phyloP scores from a whole-genome alignment of 2,329 filamentous ascomycete species.

The Talaromyces funiculosus region DNA sequence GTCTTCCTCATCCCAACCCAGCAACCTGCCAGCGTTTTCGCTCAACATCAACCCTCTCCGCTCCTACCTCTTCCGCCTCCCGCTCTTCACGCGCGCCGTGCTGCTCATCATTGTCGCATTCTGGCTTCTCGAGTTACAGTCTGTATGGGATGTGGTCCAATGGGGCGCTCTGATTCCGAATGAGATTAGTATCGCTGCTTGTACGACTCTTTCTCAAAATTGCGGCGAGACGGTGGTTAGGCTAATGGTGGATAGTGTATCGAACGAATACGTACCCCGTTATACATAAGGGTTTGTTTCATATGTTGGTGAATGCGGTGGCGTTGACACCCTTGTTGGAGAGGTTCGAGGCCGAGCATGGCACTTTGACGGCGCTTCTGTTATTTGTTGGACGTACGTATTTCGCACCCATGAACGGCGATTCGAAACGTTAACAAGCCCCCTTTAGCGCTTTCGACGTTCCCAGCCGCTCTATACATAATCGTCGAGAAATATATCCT shows the following conservation, averaged over 20 bases:
- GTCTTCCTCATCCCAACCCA: constrained; percentile 22
- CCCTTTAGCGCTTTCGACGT: constrained; percentile 63
- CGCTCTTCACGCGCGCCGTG: constrained; percentile 73
- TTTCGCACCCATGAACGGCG: neutral
- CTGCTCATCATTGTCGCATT: constrained; percentile 61
- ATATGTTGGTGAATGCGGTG: constrained; percentile 71
- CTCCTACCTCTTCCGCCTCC: constrained; percentile 77
- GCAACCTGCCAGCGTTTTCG: constrained; percentile 48
- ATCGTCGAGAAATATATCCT: constrained; percentile 70
- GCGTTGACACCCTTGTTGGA: constrained; percentile 84
- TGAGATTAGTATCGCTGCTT: constrained; percentile 63
- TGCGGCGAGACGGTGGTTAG: neutral
- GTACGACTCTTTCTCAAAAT: constrained; percentile 41
- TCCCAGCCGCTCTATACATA: constrained; percentile 78
- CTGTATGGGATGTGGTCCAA: constrained; percentile 64
- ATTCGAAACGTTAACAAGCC: neutral
- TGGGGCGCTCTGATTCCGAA: constrained; percentile 77
- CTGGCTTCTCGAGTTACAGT: constrained; percentile 65
- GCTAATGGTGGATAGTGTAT: constrained; percentile 60
- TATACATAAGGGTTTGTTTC: constrained; percentile 75
- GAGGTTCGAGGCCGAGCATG: constrained; percentile 87
- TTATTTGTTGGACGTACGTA: constrained; percentile 85
- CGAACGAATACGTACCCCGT: constrained; percentile 88
- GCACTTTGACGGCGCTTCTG: constrained; percentile 78
- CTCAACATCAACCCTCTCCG: constrained; percentile 70